Evolutionary conservation across 2,329 filamentous ascomycete genomes (phyloP).

Genomic region (Arthroderma uncinatum): DNA sequence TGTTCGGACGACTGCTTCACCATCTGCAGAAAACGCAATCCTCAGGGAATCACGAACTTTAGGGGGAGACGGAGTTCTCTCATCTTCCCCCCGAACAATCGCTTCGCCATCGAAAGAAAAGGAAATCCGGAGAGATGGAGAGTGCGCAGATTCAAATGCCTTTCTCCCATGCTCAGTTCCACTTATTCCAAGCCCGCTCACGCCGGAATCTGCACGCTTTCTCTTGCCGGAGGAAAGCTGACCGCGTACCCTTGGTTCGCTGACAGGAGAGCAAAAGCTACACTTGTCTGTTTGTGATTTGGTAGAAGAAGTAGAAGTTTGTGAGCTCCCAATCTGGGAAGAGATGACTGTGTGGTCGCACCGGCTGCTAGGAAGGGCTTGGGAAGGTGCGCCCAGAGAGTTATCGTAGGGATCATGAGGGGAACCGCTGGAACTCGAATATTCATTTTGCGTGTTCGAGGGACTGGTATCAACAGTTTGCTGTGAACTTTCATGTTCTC

Average conservation of each 20-base stretch:
- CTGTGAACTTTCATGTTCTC: neutral
- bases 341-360: neutral
- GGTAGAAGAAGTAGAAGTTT: neutral
- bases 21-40: conserved; percentile 74
- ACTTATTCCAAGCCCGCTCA: neutral
- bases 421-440: neutral
- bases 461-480: neutral
- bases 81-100: conserved; percentile 28
- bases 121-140: conserved; percentile 32
- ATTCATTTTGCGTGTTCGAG: neutral
- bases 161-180: conserved; percentile 2
- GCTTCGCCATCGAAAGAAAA: conserved; percentile 34
- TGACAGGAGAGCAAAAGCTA: neutral
- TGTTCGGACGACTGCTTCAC: conserved; percentile 74
- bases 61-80: conserved; percentile 32
- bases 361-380: neutral
- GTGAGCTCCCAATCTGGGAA: neutral
- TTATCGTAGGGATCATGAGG: neutral
- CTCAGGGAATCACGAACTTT: conserved; percentile 48
- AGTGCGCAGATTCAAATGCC: conserved; percentile 8
- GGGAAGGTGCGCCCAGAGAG: neutral
- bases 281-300: neutral
- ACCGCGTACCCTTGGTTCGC: neutral
- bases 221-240: conserved; percentile 10
- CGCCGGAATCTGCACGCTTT: conserved; percentile 11